These are phyloP conservation scores for Tolypocladium amazonense DNA, from an alignment of 2,329 filamentous ascomycete genomes.

Conservation along the genomic window DNA sequence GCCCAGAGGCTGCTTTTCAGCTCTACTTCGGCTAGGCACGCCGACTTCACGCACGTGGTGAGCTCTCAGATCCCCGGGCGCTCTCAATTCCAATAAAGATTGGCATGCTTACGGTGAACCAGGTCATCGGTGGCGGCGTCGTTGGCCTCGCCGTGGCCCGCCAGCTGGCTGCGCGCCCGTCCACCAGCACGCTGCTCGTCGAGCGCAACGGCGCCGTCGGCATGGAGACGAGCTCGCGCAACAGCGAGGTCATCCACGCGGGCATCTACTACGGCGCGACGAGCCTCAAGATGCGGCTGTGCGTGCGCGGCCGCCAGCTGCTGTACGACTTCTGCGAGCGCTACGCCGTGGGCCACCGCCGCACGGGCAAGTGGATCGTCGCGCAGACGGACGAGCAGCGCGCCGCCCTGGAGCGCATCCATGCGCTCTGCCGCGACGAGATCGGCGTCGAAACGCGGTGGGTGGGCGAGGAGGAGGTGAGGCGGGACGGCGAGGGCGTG, in stretches of 20 bases:
- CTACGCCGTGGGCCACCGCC: slow-evolving; percentile 57
- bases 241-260: slow-evolving; percentile 93
- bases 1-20: slow-evolving; percentile 21
- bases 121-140: slow-evolving; percentile 51
- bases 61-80: slow-evolving; percentile 7
- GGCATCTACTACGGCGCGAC: slow-evolving; percentile 77
- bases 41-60: slow-evolving; percentile 37
- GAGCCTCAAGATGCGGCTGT: slow-evolving; percentile 75
- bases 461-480: slow-evolving; percentile 52
- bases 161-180: slow-evolving; percentile 53
- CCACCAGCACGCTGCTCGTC: slow-evolving; percentile 62
- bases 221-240: slow-evolving; percentile 80
- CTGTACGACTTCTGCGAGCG: slow-evolving; percentile 68
- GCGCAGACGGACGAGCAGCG: slow-evolving; percentile 68
- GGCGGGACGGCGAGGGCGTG: slow-evolving; percentile 61
- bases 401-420: slow-evolving; percentile 44
- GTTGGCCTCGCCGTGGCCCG: slow-evolving; percentile 75
- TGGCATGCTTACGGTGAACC: not conserved
- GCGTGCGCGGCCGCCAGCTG: slow-evolving; percentile 63
- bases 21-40: slow-evolving; percentile 16
- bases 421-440: slow-evolving; percentile 28
- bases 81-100: not conserved
- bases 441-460: slow-evolving; percentile 61
- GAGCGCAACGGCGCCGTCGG: slow-evolving; percentile 69
- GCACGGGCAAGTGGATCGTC: slow-evolving; percentile 89